phyloP scores from a whole-genome alignment of 192 early-diverging fungal genomes.

The Polychytrium aggregatum region DNA sequence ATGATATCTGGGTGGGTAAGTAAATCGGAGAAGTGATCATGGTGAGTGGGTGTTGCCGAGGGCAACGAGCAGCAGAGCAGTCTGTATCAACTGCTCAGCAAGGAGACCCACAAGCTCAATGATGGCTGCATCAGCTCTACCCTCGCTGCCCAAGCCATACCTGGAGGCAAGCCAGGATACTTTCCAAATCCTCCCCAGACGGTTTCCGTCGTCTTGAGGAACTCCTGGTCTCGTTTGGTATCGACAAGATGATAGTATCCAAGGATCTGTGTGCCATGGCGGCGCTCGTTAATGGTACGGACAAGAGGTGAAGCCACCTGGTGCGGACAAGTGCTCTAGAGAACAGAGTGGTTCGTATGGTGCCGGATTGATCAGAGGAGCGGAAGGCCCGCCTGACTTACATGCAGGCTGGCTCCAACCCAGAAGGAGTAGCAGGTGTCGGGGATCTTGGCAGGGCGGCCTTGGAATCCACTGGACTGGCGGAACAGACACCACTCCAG shows the following conservation, averaged over 20 bases:
- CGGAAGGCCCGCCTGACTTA: slow-evolving; percentile 10
- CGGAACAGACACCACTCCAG: slow-evolving; percentile 68
- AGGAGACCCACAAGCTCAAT: no score
- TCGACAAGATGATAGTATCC: slow-evolving; percentile 49
- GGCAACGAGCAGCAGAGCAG: neutral
- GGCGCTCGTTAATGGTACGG: slow-evolving; percentile 1
- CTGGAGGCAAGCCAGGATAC: slow-evolving; percentile 35
- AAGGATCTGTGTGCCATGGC: slow-evolving; percentile 32
- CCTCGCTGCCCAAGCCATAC: no score
- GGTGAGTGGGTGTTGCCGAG: neutral
- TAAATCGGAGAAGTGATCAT: slow-evolving; percentile 1
- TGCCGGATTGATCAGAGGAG: neutral
- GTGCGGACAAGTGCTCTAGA: no score
- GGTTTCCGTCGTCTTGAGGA: slow-evolving; percentile 48
- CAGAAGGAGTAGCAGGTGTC: slow-evolving; percentile 99
- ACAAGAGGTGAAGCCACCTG: no score
- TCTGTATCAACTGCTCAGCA: no score
- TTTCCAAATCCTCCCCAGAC: slow-evolving; percentile 59
- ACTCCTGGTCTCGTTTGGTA: slow-evolving; percentile 35
- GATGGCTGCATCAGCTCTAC: no score
- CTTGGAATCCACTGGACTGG: slow-evolving; percentile 83
- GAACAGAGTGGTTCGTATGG: no score
- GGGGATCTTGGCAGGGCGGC: slow-evolving; percentile 69
- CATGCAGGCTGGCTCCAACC: slow-evolving; percentile 73
- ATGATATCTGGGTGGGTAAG: slow-evolving; percentile 45